These are phyloP conservation scores for Cladorrhinum sp. DNA, from an alignment of 2,329 filamentous ascomycete genomes.

Conservation along the genomic window DNA sequence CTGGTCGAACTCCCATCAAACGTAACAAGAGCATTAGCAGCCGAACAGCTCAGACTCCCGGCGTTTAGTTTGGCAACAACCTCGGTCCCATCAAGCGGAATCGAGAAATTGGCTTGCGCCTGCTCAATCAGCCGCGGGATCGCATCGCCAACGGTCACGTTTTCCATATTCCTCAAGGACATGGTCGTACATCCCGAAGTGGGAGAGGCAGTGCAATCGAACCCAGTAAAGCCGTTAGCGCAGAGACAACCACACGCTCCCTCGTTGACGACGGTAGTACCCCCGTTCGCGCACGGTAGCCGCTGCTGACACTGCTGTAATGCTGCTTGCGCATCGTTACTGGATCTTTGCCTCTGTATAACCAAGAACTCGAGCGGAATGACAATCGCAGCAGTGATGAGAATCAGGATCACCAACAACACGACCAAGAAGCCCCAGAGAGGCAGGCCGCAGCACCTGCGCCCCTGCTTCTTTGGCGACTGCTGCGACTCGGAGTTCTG, in stretches of 20 bases:
- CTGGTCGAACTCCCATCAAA: slow-evolving; percentile 61
- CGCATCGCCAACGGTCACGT: slow-evolving; percentile 77
- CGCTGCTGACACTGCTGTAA: slow-evolving; percentile 56
- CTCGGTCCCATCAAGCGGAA: slow-evolving; percentile 67
- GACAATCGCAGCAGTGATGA: slow-evolving; percentile 77
- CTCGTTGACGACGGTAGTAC: slow-evolving; percentile 66
- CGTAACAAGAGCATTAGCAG: slow-evolving; percentile 83
- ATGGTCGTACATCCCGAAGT: slow-evolving; percentile 53
- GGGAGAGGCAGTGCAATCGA: slow-evolving; percentile 47
- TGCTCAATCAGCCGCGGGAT: slow-evolving; percentile 70
- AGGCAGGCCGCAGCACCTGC: slow-evolving; percentile 80
- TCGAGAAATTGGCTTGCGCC: slow-evolving; percentile 65
- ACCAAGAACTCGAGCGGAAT: slow-evolving; percentile 68
- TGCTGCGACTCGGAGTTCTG: slow-evolving; percentile 13
- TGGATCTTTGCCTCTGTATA: slow-evolving; percentile 46
- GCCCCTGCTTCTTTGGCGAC: slow-evolving; percentile 37
- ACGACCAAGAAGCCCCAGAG: slow-evolving; percentile 71
- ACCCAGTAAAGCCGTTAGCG: slow-evolving; percentile 75
- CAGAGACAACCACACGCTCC: slow-evolving; percentile 82
- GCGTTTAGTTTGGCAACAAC: slow-evolving; percentile 75
- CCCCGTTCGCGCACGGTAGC: slow-evolving; percentile 73
- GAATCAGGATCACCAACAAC: slow-evolving; percentile 61
- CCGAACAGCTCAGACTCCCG: slow-evolving; percentile 72
- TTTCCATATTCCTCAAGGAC: slow-evolving; percentile 45
- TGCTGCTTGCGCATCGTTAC: slow-evolving; percentile 34